Evolutionary conservation across 148 eudicot species (phyloP).

Genomic region (Arbutus unedo): DNA sequence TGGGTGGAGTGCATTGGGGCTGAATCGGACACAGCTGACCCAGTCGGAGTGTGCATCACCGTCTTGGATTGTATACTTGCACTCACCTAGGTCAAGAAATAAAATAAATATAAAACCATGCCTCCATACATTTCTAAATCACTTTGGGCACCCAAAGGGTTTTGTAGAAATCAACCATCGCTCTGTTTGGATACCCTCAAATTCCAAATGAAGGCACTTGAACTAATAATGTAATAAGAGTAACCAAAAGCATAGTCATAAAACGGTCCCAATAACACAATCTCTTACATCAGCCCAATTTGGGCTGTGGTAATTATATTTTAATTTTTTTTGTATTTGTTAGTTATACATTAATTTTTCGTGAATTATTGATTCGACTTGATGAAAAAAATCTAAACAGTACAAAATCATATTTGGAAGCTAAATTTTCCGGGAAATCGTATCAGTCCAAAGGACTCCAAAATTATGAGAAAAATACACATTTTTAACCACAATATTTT

Average conservation of each 20-base stretch:
- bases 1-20: constrained; percentile 61
- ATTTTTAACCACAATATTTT: too few species aligned
- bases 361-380: too few species aligned
- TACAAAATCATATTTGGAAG: too few species aligned
- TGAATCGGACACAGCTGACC: constrained; percentile 87
- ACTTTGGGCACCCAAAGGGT: neutral
- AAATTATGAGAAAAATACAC: too few species aligned
- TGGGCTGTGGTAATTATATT: too few species aligned
- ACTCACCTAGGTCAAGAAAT: constrained; percentile 50
- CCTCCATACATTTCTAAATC: neutral
- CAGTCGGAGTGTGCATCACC: constrained; percentile 67
- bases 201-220: neutral
- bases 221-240: neutral
- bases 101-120: neutral
- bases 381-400: too few species aligned
- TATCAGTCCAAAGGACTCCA: too few species aligned
- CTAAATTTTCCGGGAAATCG: too few species aligned
- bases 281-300: too few species aligned
- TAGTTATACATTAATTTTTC: too few species aligned
- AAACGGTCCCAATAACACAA: too few species aligned
- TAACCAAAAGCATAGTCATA: neutral
- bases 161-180: neutral
- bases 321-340: too few species aligned
- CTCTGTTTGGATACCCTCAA: neutral
- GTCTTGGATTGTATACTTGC: constrained; percentile 87